Conservation (phyloP, 345 rosid species). For the Durio zibethinus region DNA sequence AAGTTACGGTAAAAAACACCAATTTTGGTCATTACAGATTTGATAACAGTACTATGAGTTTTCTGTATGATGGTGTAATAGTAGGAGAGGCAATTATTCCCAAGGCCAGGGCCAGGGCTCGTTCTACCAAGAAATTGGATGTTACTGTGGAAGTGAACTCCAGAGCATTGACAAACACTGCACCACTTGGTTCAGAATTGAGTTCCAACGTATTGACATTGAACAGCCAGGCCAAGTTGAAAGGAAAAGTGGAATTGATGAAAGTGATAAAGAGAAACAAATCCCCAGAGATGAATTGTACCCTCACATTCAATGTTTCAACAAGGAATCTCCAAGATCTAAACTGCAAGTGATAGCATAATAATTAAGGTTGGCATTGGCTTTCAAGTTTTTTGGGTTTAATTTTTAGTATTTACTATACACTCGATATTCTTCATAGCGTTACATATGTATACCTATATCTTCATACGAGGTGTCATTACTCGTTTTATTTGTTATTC, state of each 20-base stretch:
- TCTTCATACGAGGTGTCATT: background rate
- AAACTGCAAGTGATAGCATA: constrained; percentile 5
- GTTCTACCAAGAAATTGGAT: constrained; percentile 22
- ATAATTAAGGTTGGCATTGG: background rate
- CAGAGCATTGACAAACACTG: background rate
- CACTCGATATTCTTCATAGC: background rate
- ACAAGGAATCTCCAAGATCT: constrained; percentile 23
- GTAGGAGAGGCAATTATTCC: constrained; percentile 27
- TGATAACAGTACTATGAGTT: constrained; percentile 15
- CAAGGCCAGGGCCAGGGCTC: constrained; percentile 24
- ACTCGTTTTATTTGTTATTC: background rate
- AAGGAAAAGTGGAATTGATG: constrained; percentile 37
- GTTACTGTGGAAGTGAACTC: constrained; percentile 28
- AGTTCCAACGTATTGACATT: constrained; percentile 33
- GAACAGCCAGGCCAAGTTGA: constrained; percentile 25
- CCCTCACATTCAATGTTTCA: constrained; percentile 25
- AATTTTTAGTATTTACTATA: background rate
- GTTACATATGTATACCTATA: background rate
- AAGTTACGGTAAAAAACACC: constrained; percentile 29
- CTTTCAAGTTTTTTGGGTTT: background rate
- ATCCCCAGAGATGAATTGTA: constrained; percentile 37
- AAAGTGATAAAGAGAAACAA: constrained; percentile 28
- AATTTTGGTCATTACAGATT: constrained; percentile 40
- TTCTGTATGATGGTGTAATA: constrained; percentile 14
- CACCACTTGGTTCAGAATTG: constrained; percentile 24